Conservation (phyloP, 1,284 basidiomycete species). For the Mycena citricolor region DNA sequence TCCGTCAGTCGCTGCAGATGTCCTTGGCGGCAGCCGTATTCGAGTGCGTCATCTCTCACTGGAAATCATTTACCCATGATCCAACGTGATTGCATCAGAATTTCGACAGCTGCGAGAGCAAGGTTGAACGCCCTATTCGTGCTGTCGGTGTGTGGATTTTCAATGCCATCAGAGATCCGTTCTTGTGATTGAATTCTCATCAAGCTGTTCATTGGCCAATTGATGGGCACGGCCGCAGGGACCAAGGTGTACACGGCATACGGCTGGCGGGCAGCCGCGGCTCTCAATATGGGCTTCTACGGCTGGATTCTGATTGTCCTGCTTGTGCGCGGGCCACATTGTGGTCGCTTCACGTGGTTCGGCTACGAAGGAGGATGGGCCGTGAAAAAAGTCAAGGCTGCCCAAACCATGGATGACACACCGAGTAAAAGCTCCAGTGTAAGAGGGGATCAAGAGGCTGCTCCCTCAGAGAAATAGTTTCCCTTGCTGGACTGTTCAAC, state of each 20-base stretch:
- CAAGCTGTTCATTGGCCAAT: slow-evolving; percentile 58
- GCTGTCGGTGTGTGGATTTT: slow-evolving; percentile 51
- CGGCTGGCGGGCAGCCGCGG: slow-evolving; percentile 61
- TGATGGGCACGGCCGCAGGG: slow-evolving; percentile 65
- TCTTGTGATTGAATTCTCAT: too few species aligned
- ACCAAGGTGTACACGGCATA: slow-evolving; percentile 57
- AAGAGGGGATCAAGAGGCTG: too few species aligned
- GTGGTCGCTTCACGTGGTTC: slow-evolving; percentile 51
- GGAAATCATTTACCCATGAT: not conserved
- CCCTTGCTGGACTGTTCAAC: too few species aligned
- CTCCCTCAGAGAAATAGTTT: too few species aligned
- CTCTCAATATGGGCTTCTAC: slow-evolving; percentile 50
- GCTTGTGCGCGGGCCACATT: slow-evolving; percentile 55
- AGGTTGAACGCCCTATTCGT: slow-evolving; percentile 65
- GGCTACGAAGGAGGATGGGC: slow-evolving; percentile 54
- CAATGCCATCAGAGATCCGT: too few species aligned
- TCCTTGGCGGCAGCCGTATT: slow-evolving; percentile 42
- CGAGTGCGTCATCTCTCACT: slow-evolving; percentile 28
- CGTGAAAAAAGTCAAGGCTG: too few species aligned
- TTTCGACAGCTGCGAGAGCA: slow-evolving; percentile 54
- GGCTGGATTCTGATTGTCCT: slow-evolving; percentile 46
- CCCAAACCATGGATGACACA: too few species aligned
- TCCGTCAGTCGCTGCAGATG: slow-evolving; percentile 45
- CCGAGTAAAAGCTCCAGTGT: too few species aligned
- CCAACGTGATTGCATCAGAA: slow-evolving; percentile 34